phyloP scores from a whole-genome alignment of 2,329 filamentous ascomycete genomes.

The Colletotrichum eremochloae region DNA sequence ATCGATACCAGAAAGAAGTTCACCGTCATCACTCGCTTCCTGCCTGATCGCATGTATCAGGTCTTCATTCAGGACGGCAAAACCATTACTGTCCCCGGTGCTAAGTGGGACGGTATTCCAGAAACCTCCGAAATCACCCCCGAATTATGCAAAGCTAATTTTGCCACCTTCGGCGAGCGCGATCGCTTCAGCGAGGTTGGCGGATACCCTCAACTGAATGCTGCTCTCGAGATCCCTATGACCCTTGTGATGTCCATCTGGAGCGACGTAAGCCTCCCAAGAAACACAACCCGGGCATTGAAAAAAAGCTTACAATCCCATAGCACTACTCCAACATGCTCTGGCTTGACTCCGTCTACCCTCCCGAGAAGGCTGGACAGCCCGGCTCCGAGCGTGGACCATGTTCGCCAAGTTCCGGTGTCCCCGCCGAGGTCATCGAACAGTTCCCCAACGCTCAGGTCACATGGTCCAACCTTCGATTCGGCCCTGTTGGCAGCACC shows the following conservation, averaged over 20 bases:
- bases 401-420: slow-evolving; percentile 60
- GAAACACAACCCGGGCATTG: neutral
- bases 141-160: slow-evolving; percentile 67
- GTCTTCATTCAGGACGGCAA: slow-evolving; percentile 42
- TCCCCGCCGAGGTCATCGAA: slow-evolving; percentile 58
- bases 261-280: slow-evolving; percentile 61
- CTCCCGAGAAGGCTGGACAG: slow-evolving; percentile 48
- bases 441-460: slow-evolving; percentile 56
- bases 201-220: slow-evolving; percentile 66
- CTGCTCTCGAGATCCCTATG: slow-evolving; percentile 67
- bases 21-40: slow-evolving; percentile 74
- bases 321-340: slow-evolving; percentile 71
- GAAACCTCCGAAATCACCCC: slow-evolving; percentile 70
- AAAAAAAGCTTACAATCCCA: neutral
- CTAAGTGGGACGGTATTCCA: slow-evolving; percentile 56
- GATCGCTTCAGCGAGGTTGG: slow-evolving; percentile 65
- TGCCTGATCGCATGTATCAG: slow-evolving; percentile 38
- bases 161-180: slow-evolving; percentile 65
- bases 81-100: slow-evolving; percentile 41
- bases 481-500: slow-evolving; percentile 62
- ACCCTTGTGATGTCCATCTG: slow-evolving; percentile 73
- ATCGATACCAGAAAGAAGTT: slow-evolving; percentile 70
- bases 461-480: slow-evolving; percentile 63
- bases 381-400: slow-evolving; percentile 61
- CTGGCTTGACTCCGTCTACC: slow-evolving; percentile 73